Conservation (phyloP, 768 basidiomycete genomes). For the Boletus tomentosulus region DNA sequence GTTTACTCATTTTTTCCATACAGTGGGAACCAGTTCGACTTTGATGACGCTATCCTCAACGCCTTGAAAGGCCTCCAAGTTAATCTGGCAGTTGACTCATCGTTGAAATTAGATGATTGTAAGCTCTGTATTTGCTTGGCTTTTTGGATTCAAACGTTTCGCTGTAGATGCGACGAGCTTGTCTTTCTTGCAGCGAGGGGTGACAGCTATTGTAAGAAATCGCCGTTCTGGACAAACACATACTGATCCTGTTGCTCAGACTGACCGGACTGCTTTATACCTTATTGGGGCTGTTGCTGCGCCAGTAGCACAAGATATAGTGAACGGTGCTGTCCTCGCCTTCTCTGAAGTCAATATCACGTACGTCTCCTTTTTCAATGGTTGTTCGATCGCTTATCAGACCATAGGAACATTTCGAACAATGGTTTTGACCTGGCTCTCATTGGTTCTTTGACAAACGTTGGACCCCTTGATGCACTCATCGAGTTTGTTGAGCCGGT, state of each 20-base stretch:
- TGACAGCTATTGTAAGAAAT: conserved; percentile 48
- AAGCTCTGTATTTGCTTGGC: conserved; percentile 15
- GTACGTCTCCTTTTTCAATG: conserved; percentile 25
- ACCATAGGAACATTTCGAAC: conserved; percentile 50
- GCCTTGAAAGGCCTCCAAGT: conserved; percentile 57
- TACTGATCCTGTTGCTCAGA: conserved; percentile 33
- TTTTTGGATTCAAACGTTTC: conserved; percentile 1
- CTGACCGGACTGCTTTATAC: conserved; percentile 59
- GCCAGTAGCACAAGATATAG: conserved; percentile 61
- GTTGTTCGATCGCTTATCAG: conserved; percentile 48
- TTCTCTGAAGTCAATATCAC: conserved; percentile 60
- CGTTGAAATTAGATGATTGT: conserved; percentile 66
- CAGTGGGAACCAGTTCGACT: conserved; percentile 66
- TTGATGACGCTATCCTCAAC: conserved; percentile 56
- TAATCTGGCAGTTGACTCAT: conserved; percentile 50
- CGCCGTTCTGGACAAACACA: background rate
- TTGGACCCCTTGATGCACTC: conserved; percentile 65
- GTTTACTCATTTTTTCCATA: conserved; percentile 6
- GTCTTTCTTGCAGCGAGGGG: conserved; percentile 52
- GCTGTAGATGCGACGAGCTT: conserved; percentile 50
- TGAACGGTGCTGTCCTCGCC: conserved; percentile 49
- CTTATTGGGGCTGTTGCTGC: conserved; percentile 70
- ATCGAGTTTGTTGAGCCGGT: conserved; percentile 65
- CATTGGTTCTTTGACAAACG: conserved; percentile 54
- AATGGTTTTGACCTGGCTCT: conserved; percentile 61